Percentiles rank a stretch among this genome's conserved stretches.
Conservation (phyloP, 306 rosid species). For the Urtica urens region DNA sequence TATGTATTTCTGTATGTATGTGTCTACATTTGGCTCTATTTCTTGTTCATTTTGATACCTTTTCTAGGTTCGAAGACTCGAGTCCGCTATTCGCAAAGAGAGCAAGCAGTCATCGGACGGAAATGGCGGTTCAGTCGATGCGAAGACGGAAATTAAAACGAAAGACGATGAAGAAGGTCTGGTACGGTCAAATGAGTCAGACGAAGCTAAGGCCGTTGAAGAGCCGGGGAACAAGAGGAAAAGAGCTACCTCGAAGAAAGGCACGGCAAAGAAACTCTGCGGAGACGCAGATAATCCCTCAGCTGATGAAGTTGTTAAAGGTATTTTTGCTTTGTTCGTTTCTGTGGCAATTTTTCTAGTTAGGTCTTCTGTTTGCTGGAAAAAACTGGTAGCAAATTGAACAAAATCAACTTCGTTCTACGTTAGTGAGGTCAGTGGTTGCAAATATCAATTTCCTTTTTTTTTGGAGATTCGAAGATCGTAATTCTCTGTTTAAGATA, state of each 20-base stretch:
- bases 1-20: background rate
- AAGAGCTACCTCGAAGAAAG: conserved; percentile 34
- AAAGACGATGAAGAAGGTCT: conserved; percentile 17
- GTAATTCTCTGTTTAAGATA: no score
- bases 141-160: conserved; percentile 37
- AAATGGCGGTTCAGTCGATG: conserved; percentile 13
- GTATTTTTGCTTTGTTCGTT: conserved; percentile 15
- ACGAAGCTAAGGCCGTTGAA: conserved; percentile 28
- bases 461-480: no score
- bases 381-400: no score
- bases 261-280: conserved; percentile 30
- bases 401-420: no score
- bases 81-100: conserved; percentile 45
- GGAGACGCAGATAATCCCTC: conserved; percentile 17
- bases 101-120: conserved; percentile 1
- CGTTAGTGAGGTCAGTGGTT: no score
- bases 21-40: background rate
- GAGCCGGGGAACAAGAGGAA: conserved; percentile 28
- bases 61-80: conserved; percentile 48
- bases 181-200: conserved; percentile 11
- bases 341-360: no score
- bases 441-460: no score
- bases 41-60: background rate
- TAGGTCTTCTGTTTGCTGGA: no score
- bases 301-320: conserved; percentile 8